Percentiles rank a stretch among this genome's conserved stretches.
phyloP scores from a whole-genome alignment of 805 yeast genomes.

The Yarrowia bubula region DNA sequence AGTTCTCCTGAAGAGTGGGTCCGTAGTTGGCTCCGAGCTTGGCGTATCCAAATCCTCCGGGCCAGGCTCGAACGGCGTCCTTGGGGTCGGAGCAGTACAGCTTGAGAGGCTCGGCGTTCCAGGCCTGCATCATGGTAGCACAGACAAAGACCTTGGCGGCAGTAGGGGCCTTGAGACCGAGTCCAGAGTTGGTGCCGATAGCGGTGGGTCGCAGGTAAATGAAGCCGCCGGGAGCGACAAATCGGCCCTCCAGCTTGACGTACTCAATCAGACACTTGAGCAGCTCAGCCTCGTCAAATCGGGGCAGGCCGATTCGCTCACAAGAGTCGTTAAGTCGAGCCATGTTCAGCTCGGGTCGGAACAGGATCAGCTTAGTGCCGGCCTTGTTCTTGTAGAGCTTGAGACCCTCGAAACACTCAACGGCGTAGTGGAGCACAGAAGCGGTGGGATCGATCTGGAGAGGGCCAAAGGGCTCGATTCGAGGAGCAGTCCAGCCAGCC shows the following conservation, averaged over 20 bases:
- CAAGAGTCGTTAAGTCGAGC: constrained; percentile 86
- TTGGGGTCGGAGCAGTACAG: constrained; percentile 95
- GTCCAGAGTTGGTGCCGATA: constrained; percentile 85
- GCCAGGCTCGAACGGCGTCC: constrained; percentile 99
- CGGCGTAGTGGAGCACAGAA: constrained; percentile 90
- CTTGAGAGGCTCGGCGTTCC: constrained; percentile 87
- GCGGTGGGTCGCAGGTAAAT: constrained; percentile 91
- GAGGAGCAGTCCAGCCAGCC: constrained; percentile 83
- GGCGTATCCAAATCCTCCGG: constrained; percentile 96
- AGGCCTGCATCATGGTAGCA: constrained; percentile 42
- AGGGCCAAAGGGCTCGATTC: constrained; percentile 79
- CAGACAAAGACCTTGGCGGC: constrained; percentile 84
- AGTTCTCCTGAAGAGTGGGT: constrained; percentile 88
- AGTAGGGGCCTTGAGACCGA: constrained; percentile 83
- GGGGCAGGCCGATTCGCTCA: constrained; percentile 82
- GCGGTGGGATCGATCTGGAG: constrained; percentile 81
- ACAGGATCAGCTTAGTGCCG: constrained; percentile 65
- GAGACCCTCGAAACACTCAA: constrained; percentile 93
- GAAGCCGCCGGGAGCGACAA: constrained; percentile 89
- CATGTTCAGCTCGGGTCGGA: constrained; percentile 93
- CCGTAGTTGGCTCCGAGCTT: constrained; percentile 98
- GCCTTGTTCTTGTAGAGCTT: constrained; percentile 71
- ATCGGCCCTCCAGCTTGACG: constrained; percentile 67
- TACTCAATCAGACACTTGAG: constrained; percentile 73
- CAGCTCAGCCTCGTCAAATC: constrained; percentile 75